These are phyloP conservation scores for Candida insectalens DNA, from an alignment of 805 yeast species.

Conservation along the genomic window DNA sequence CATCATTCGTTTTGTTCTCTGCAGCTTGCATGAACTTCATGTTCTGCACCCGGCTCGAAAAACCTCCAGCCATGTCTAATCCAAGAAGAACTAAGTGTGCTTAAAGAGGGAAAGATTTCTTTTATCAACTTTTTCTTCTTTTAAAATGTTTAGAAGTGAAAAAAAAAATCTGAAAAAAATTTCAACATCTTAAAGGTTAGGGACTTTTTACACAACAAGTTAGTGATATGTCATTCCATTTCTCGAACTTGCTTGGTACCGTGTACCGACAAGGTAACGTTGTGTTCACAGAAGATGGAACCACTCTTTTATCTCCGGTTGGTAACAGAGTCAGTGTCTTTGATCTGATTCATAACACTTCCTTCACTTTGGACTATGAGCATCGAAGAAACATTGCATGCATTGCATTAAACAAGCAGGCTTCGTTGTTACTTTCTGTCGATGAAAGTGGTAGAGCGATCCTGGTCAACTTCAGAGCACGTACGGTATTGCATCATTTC, in stretches of 20 bases:
- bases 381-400: conserved; percentile 77
- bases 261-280: conserved; percentile 92
- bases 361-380: conserved; percentile 86
- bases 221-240: conserved; percentile 35
- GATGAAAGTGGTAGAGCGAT: conserved; percentile 93
- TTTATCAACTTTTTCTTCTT: conserved; percentile 3
- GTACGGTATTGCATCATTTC: conserved; percentile 87
- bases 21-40: conserved; percentile 66
- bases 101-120: not conserved
- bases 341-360: conserved; percentile 73
- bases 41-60: conserved; percentile 68
- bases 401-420: conserved; percentile 76
- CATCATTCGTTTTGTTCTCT: conserved; percentile 20
- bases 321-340: conserved; percentile 89
- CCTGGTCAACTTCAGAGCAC: conserved; percentile 70
- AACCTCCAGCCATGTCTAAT: conserved; percentile 5
- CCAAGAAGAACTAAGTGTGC: too few species aligned
- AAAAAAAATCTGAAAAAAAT: not conserved
- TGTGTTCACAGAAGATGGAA: conserved; percentile 79
- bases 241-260: conserved; percentile 86
- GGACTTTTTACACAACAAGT: not conserved
- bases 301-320: conserved; percentile 77
- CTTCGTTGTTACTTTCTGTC: conserved; percentile 68
- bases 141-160: not conserved
- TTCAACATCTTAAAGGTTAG: not conserved